A percentile compares a stretch with the other conserved stretches of the same genome.
phyloP scores from a whole-genome alignment of 2,329 filamentous ascomycete genomes.

The Purpureocillium takamizusanense region DNA sequence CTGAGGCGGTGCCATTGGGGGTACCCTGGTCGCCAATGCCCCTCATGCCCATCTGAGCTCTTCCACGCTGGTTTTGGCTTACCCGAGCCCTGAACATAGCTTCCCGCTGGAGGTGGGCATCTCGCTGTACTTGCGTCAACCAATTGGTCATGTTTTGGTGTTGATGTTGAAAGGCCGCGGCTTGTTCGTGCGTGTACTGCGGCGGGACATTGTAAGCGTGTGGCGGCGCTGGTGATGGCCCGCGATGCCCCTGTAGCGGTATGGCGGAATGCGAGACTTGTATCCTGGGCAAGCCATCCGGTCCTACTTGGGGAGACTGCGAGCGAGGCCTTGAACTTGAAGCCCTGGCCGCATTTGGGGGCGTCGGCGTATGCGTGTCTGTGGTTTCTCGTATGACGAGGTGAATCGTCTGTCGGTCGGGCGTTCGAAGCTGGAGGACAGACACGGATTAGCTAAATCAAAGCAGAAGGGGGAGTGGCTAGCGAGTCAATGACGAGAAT shows the following conservation, averaged over 20 bases:
- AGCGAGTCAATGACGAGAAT: neutral
- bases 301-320: constrained; percentile 6
- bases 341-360: constrained; percentile 13
- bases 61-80: constrained; percentile 33
- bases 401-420: constrained; percentile 43
- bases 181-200: constrained; percentile 16
- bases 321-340: constrained; percentile 15
- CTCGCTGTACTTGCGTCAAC: constrained; percentile 32
- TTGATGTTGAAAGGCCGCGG: constrained; percentile 24
- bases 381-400: constrained; percentile 37
- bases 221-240: constrained; percentile 18
- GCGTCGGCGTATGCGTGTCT: constrained; percentile 19
- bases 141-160: constrained; percentile 35
- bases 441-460: constrained; percentile 5
- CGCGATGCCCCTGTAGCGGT: constrained; percentile 13
- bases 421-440: constrained; percentile 27
- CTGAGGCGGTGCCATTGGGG: constrained; percentile 9
- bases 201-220: constrained; percentile 6
- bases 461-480: constrained; percentile 1
- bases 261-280: neutral
- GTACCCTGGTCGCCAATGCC: constrained; percentile 25
- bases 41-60: constrained; percentile 29
- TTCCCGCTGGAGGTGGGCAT: constrained; percentile 21
- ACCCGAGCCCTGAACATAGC: constrained; percentile 30
- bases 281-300: no score